These are phyloP conservation scores for Cubamyces lactineus DNA, from an alignment of 768 basidiomycete species.

Conservation along the genomic window DNA sequence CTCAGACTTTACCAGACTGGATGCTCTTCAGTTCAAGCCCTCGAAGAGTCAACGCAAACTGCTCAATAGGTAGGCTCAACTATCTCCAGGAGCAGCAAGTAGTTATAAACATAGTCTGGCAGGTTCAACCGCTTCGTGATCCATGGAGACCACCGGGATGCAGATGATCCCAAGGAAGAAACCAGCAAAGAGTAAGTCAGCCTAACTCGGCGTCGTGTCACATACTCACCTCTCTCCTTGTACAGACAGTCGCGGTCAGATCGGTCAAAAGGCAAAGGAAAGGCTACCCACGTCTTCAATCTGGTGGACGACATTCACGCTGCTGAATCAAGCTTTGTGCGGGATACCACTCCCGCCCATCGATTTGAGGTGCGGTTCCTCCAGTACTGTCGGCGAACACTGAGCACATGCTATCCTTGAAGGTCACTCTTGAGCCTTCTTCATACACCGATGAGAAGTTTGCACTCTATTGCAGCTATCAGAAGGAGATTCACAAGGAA, in stretches of 20 bases:
- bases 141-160: conserved; percentile 30
- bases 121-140: conserved; percentile 79
- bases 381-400: neutral
- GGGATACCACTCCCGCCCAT: conserved; percentile 44
- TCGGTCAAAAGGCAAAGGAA: neutral
- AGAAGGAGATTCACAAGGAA: conserved; percentile 78
- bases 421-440: conserved; percentile 80
- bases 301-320: conserved; percentile 56
- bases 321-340: conserved; percentile 48
- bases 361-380: conserved; percentile 56
- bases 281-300: conserved; percentile 38
- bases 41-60: conserved; percentile 78
- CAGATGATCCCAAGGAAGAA: conserved; percentile 34
- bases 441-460: conserved; percentile 83
- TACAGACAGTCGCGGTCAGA: no score
- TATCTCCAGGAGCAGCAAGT: neutral
- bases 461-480: conserved; percentile 76
- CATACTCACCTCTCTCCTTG: no score
- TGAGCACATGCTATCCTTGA: neutral
- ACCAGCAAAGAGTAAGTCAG: neutral
- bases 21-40: conserved; percentile 64
- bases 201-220: no score
- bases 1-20: conserved; percentile 51
- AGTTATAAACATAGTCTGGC: neutral
- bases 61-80: conserved; percentile 58